Conservation (phyloP, 2,329 filamentous ascomycete species). For the Pseudogymnoascus sp. region DNA sequence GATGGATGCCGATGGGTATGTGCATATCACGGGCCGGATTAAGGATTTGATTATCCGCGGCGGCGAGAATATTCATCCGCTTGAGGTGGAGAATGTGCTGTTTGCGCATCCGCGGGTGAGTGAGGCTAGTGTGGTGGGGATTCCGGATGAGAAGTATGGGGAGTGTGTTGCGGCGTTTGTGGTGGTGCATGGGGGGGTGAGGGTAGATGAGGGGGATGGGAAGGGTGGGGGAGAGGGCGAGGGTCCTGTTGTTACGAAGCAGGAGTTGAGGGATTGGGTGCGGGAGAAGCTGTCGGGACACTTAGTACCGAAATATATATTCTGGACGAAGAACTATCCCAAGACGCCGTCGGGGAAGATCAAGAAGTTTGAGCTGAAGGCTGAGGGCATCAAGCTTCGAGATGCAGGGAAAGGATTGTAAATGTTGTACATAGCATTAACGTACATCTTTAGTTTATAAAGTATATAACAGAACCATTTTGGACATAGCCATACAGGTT, state of each 20-base stretch:
- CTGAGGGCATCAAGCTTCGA: constrained; percentile 48
- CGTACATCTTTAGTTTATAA: not conserved
- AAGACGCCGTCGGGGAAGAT: constrained; percentile 97
- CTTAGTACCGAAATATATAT: constrained; percentile 83
- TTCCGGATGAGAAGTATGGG: constrained; percentile 74
- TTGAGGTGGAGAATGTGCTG: constrained; percentile 86
- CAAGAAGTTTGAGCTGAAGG: constrained; percentile 81
- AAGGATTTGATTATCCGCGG: constrained; percentile 94
- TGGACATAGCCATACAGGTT: not conserved
- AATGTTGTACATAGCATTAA: not conserved
- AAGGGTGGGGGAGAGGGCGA: constrained; percentile 16
- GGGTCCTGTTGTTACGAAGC: constrained; percentile 37
- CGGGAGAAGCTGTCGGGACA: constrained; percentile 57
- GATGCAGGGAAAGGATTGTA: constrained; percentile 11
- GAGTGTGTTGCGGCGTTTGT: constrained; percentile 84
- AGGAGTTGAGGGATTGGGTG: constrained; percentile 66
- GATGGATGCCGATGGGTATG: constrained; percentile 76
- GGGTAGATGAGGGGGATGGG: constrained; percentile 15
- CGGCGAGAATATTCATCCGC: constrained; percentile 91
- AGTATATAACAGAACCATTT: not conserved
- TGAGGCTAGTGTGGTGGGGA: constrained; percentile 75
- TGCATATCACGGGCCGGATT: constrained; percentile 81
- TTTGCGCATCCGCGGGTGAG: constrained; percentile 61
- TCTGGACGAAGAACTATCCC: constrained; percentile 76
- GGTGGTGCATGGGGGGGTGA: constrained; percentile 40